A percentile compares a stretch with the other conserved stretches of the same genome.
Conservation (phyloP, 257 asterid species). For the Salvia hispanica region DNA sequence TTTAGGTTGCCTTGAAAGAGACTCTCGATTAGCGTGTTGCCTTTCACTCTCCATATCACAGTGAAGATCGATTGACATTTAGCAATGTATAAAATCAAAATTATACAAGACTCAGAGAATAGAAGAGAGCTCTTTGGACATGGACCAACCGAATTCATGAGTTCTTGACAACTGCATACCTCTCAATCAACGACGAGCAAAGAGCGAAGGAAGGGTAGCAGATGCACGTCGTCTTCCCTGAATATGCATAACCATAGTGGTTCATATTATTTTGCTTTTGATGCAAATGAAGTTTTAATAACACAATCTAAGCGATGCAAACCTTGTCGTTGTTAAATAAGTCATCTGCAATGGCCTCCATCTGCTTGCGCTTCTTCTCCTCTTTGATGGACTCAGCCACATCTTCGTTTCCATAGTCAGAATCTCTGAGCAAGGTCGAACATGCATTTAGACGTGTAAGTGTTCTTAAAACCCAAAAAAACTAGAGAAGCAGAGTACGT, state of each 20-base stretch:
- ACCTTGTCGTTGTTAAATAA: slow-evolving; percentile 84
- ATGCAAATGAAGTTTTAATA: slow-evolving; percentile 15
- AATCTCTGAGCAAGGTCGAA: slow-evolving; percentile 48
- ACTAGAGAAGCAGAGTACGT: slow-evolving; percentile 23
- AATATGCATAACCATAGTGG: slow-evolving; percentile 20
- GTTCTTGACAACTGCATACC: slow-evolving; percentile 29
- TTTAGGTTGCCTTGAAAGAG: no score
- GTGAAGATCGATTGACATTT: neutral
- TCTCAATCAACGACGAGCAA: slow-evolving; percentile 45
- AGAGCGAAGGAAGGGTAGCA: slow-evolving; percentile 53
- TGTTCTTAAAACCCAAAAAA: slow-evolving; percentile 17
- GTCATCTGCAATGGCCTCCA: slow-evolving; percentile 94
- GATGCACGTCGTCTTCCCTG: slow-evolving; percentile 58
- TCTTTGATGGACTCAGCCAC: slow-evolving; percentile 66
- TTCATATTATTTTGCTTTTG: neutral
- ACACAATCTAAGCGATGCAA: slow-evolving; percentile 15
- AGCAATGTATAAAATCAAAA: neutral
- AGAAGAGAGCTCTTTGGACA: neutral
- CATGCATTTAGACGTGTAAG: slow-evolving; percentile 10
- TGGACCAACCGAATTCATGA: neutral
- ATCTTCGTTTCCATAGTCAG: slow-evolving; percentile 71
- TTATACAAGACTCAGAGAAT: neutral
- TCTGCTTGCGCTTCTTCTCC: slow-evolving; percentile 82
- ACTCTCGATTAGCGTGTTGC: no score
- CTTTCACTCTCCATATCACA: neutral